phyloP scores from a whole-genome alignment of 2,329 filamentous ascomycete species.

The Ophiostoma fasciatum region DNA sequence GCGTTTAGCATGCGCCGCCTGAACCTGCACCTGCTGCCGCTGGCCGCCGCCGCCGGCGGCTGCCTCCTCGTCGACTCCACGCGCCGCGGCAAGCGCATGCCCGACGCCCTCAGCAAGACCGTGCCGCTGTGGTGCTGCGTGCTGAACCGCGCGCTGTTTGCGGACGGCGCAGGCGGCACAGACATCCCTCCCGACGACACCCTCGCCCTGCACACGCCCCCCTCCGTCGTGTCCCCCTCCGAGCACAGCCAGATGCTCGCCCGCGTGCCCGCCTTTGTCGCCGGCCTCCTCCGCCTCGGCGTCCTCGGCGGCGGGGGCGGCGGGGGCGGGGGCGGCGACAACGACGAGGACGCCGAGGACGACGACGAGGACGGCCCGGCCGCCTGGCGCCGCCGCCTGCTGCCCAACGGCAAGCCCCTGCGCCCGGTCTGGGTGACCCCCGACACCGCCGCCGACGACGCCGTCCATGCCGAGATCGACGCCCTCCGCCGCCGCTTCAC shows the following conservation, averaged over 20 bases:
- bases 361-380: no score
- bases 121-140: conserved; percentile 88
- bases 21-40: conserved; percentile 65
- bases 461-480: no score
- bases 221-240: conserved; percentile 55
- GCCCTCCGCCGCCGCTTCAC: conserved; percentile 35
- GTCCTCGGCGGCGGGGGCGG: conserved; percentile 41
- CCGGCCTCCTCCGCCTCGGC: conserved; percentile 37
- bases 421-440: conserved; percentile 59
- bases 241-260: conserved; percentile 67
- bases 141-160: conserved; percentile 66
- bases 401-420: conserved; percentile 52
- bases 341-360: no score
- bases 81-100: conserved; percentile 69
- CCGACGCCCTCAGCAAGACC: conserved; percentile 87
- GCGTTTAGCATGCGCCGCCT: conserved; percentile 71
- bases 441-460: conserved; percentile 21
- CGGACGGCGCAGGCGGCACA: conserved; percentile 19
- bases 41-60: conserved; percentile 37
- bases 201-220: conserved; percentile 53
- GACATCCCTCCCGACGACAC: conserved; percentile 23
- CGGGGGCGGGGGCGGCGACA: no score
- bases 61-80: conserved; percentile 89
- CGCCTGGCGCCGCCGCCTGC: conserved; percentile 27
- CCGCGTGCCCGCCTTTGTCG: conserved; percentile 40